These are phyloP conservation scores for Eutrema yunnanense DNA, from an alignment of 345 rosid genomes.

Conservation along the genomic window DNA sequence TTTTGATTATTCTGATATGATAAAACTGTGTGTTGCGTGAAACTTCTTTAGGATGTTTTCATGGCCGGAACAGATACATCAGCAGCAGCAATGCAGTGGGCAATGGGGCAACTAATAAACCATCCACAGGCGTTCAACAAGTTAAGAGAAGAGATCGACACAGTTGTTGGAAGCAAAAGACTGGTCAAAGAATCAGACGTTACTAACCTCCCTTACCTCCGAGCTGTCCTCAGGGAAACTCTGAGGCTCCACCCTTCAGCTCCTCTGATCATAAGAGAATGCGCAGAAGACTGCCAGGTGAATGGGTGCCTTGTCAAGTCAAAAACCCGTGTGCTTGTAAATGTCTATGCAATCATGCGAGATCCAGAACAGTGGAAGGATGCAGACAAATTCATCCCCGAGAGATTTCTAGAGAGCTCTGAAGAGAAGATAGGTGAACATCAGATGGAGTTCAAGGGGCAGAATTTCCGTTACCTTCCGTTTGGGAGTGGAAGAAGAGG, in stretches of 20 bases:
- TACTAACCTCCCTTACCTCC: conserved; percentile 38
- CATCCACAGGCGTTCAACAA: conserved; percentile 34
- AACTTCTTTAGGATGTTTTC: conserved; percentile 29
- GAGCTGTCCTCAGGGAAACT: conserved; percentile 36
- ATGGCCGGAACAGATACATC: conserved; percentile 51
- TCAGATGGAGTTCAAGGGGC: conserved; percentile 43
- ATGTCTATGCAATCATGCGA: conserved; percentile 54
- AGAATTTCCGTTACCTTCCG: conserved; percentile 39
- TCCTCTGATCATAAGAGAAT: conserved; percentile 32
- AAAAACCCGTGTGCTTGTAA: conserved; percentile 42
- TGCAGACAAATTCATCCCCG: conserved; percentile 41
- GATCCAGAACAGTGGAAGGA: conserved; percentile 48
- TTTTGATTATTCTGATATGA: neutral
- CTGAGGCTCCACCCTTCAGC: conserved; percentile 33
- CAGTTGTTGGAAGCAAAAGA: conserved; percentile 31
- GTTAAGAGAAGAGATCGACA: conserved; percentile 34
- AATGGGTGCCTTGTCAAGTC: conserved; percentile 42
- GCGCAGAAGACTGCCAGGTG: conserved; percentile 27
- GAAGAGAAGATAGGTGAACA: conserved; percentile 33
- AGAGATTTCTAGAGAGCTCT: conserved; percentile 42
- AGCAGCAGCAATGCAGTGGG: conserved; percentile 59
- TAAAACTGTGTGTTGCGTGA: neutral
- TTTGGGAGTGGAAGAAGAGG: conserved; percentile 49
- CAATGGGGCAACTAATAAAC: conserved; percentile 43
- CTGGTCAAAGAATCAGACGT: conserved; percentile 37